phyloP scores from a whole-genome alignment of 1,139 yeast genomes.

The Saccharomyces pastorianus region DNA sequence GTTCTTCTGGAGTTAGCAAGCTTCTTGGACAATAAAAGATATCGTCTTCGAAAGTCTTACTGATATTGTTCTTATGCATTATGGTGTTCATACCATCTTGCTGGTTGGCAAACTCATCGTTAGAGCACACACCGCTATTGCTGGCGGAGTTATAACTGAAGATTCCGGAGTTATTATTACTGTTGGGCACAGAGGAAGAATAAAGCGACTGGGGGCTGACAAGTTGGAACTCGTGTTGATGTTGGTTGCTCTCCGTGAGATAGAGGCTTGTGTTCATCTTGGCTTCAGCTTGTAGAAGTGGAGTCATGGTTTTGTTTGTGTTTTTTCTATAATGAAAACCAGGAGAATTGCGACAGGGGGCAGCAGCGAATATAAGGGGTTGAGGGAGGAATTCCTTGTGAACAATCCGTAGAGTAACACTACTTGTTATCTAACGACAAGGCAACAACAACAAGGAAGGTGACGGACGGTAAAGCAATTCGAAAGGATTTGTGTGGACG shows the following conservation, averaged over 20 bases:
- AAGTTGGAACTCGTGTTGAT: neutral
- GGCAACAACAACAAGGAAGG: neutral
- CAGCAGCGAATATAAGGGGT: neutral
- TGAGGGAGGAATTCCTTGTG: neutral
- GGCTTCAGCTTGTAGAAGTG: neutral
- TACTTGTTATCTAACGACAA: neutral
- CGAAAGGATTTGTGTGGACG: neutral
- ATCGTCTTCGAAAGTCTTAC: slow-evolving; percentile 27
- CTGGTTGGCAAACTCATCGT: neutral
- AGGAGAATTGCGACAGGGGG: neutral
- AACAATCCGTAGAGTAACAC: neutral
- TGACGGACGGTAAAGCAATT: neutral
- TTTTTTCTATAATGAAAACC: neutral
- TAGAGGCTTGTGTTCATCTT: neutral
- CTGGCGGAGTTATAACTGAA: neutral
- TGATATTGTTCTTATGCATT: slow-evolving; percentile 15
- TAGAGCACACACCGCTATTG: slow-evolving; percentile 12
- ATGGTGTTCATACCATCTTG: slow-evolving; percentile 7
- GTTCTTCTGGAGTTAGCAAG: slow-evolving; percentile 17
- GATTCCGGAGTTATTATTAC: neutral
- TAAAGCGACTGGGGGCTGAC: neutral
- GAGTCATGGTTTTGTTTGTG: neutral
- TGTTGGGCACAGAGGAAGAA: neutral
- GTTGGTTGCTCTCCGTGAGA: neutral
- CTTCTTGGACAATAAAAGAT: slow-evolving; percentile 25